Evolutionary conservation across 2,329 filamentous ascomycete species (phyloP).

Genomic region (Teratosphaeria destructans): DNA sequence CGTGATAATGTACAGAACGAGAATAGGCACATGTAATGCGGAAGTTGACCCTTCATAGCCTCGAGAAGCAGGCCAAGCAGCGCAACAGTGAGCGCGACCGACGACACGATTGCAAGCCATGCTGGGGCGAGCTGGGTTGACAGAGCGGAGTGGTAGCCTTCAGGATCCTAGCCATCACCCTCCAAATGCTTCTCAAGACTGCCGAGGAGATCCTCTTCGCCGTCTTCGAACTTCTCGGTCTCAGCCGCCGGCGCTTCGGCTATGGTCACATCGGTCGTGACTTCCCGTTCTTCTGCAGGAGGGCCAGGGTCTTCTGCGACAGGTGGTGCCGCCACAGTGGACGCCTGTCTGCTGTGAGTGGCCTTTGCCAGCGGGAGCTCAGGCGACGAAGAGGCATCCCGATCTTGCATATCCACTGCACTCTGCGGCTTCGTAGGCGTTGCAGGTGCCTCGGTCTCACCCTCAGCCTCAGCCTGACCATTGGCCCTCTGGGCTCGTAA

Average conservation of each 20-base stretch:
- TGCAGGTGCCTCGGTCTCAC: neutral
- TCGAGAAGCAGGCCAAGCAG: neutral
- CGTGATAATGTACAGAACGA: neutral
- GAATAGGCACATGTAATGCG: neutral
- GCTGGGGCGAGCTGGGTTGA: neutral
- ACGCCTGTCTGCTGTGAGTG: conserved; percentile 30
- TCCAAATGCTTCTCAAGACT: conserved; percentile 19
- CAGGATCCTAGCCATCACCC: neutral
- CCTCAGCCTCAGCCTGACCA: conserved; percentile 1
- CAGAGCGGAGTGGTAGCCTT: neutral
- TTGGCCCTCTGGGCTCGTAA: neutral
- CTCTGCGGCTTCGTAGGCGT: conserved; percentile 2
- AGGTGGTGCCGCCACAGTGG: conserved; percentile 5
- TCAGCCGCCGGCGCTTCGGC: conserved; percentile 3
- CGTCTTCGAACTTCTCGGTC: conserved; percentile 13
- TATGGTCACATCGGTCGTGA: conserved; percentile 1
- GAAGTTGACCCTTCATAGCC: neutral
- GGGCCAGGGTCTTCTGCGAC: neutral
- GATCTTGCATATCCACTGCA: conserved; percentile 5
- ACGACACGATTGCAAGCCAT: neutral
- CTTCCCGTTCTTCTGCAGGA: conserved; percentile 1
- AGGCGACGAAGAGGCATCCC: conserved; percentile 31
- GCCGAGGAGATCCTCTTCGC: conserved; percentile 20
- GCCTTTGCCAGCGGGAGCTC: conserved; percentile 31
- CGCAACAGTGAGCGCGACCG: neutral